phyloP scores from a whole-genome alignment of 495 filamentous ascomycete species.

The Lineolata rhizophorae region DNA sequence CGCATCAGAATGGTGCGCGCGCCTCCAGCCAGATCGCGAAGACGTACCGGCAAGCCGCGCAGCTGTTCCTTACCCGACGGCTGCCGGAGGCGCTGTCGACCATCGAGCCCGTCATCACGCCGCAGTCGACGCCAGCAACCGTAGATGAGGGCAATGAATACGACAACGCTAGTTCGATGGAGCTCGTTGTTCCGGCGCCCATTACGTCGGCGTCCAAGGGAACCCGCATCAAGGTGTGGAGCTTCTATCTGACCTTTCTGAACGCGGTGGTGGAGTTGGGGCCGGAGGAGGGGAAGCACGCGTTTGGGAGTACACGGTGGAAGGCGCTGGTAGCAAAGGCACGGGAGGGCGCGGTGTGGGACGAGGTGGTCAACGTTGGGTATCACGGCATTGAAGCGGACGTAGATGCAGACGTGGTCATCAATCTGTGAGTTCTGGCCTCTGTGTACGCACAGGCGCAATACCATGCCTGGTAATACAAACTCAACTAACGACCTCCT shows the following conservation, averaged over 20 bases:
- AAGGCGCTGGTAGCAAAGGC: conserved; percentile 56
- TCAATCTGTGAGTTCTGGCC: conserved; percentile 46
- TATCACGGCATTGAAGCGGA: conserved; percentile 73
- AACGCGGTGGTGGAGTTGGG: conserved; percentile 78
- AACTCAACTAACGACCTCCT: neutral
- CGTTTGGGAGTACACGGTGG: conserved; percentile 72
- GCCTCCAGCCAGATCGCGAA: conserved; percentile 62
- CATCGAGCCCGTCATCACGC: conserved; percentile 54
- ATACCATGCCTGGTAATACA: neutral
- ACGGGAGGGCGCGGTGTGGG: conserved; percentile 74
- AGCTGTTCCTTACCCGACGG: conserved; percentile 80
- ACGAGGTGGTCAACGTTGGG: conserved; percentile 66
- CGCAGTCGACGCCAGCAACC: conserved; percentile 13
- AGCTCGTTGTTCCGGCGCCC: conserved; percentile 28
- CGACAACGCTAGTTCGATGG: conserved; percentile 3
- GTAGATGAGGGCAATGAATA: conserved; percentile 15
- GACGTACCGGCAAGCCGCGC: conserved; percentile 72
- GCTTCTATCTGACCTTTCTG: conserved; percentile 78
- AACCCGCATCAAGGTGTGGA: conserved; percentile 88
- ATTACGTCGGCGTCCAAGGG: conserved; percentile 50
- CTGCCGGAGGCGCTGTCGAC: conserved; percentile 70
- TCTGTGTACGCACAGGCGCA: neutral
- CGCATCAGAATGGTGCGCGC: conserved; percentile 30
- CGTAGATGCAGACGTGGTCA: conserved; percentile 86
- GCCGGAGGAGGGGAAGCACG: conserved; percentile 68